A percentile compares a stretch with the other conserved stretches of the same genome.
phyloP scores from a whole-genome alignment of 2,329 filamentous ascomycete species.

The Neonectria magnoliae region DNA sequence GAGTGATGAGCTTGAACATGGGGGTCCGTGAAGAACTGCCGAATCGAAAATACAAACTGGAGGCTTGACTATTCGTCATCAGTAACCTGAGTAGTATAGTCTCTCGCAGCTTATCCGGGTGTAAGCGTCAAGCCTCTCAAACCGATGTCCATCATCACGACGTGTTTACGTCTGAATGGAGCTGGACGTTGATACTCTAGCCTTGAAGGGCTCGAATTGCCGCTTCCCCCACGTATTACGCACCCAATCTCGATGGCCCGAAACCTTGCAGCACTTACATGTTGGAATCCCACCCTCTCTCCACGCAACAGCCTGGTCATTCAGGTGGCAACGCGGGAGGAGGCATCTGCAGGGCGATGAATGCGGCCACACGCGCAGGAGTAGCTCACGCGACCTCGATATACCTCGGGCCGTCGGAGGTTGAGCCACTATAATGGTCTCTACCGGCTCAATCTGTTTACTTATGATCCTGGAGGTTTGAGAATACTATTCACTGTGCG shows the following conservation, averaged over 20 bases:
- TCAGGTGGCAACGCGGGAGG: conserved; percentile 32
- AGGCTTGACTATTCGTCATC: background rate
- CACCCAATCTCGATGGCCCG: background rate
- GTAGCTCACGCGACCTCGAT: conserved; percentile 10
- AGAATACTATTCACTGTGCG: too few species aligned
- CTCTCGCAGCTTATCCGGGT: background rate
- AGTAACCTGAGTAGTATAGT: background rate
- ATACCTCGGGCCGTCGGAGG: conserved; percentile 23
- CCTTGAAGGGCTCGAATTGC: background rate
- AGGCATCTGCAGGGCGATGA: conserved; percentile 28
- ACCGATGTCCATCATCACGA: background rate
- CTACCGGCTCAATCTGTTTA: fast-evolving
- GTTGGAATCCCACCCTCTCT: background rate
- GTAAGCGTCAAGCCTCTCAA: background rate
- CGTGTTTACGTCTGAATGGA: background rate
- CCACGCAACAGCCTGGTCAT: background rate
- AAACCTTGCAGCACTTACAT: background rate
- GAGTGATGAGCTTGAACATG: background rate
- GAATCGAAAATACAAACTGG: background rate
- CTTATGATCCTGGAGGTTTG: too few species aligned
- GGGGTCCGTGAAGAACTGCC: background rate
- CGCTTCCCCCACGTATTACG: background rate
- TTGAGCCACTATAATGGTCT: background rate
- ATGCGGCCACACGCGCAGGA: conserved; percentile 21
- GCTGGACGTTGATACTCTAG: background rate